Percentiles rank a stretch among this genome's conserved stretches.
phyloP scores from a whole-genome alignment of 495 filamentous ascomycete species.

The Bacidia gigantensis region DNA sequence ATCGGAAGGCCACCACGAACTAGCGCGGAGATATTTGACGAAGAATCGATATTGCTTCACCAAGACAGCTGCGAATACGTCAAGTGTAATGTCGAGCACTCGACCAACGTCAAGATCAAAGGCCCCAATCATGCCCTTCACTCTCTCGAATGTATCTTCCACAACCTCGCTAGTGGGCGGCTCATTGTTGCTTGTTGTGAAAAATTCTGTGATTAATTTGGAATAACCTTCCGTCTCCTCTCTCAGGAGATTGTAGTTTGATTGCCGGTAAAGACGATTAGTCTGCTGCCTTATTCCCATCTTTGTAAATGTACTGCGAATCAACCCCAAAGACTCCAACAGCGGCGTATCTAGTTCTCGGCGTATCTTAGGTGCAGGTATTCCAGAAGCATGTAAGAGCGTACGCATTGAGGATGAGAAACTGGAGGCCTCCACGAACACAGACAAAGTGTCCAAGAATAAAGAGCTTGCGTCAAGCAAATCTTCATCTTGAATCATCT shows the following conservation, averaged over 20 bases:
- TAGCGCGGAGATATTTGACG: slow-evolving; percentile 74
- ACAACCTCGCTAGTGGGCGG: slow-evolving; percentile 49
- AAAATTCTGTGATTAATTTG: slow-evolving; percentile 79
- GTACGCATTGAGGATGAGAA: slow-evolving; percentile 30
- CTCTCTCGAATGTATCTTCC: slow-evolving; percentile 55
- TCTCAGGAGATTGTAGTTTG: slow-evolving; percentile 87
- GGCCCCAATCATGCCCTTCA: slow-evolving; percentile 83
- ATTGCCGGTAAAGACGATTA: slow-evolving; percentile 82
- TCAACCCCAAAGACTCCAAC: slow-evolving; percentile 59
- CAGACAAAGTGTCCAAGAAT: slow-evolving; percentile 71
- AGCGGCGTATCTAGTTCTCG: slow-evolving; percentile 65
- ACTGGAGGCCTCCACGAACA: slow-evolving; percentile 57
- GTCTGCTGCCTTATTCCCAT: slow-evolving; percentile 80
- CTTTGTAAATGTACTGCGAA: slow-evolving; percentile 70
- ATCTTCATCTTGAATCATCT: slow-evolving; percentile 20
- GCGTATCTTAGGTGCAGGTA: slow-evolving; percentile 63
- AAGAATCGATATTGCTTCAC: slow-evolving; percentile 84
- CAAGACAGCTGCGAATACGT: slow-evolving; percentile 74
- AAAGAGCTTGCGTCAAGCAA: slow-evolving; percentile 48
- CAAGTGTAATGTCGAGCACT: slow-evolving; percentile 81
- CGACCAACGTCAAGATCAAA: slow-evolving; percentile 91
- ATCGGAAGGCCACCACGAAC: slow-evolving; percentile 92
- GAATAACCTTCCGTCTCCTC: slow-evolving; percentile 94
- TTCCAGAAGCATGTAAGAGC: slow-evolving; percentile 54
- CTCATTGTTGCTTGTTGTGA: slow-evolving; percentile 56